Percentiles rank a stretch among this genome's conserved stretches.
phyloP scores from a whole-genome alignment of 345 rosid genomes.

The Erucastrum elatum region DNA sequence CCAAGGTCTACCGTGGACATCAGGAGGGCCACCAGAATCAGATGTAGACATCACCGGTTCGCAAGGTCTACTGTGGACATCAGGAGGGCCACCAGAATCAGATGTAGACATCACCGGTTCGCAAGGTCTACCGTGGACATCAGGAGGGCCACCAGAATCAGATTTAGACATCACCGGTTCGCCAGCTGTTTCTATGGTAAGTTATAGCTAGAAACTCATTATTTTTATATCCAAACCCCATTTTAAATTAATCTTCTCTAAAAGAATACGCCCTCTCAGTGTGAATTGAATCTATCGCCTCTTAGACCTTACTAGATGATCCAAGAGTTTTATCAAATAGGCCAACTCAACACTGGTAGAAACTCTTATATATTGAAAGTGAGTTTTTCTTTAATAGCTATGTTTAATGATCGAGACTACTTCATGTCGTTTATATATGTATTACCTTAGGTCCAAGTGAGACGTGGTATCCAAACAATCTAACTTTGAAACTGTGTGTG shows the following conservation, averaged over 20 bases:
- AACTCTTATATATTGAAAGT: neutral
- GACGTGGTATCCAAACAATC: neutral
- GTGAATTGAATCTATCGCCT: too few species aligned
- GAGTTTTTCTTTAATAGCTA: neutral
- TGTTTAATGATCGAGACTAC: neutral
- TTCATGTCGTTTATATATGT: neutral
- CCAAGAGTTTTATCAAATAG: neutral
- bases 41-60: conserved; percentile 52
- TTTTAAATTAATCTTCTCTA: too few species aligned
- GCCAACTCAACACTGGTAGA: neutral
- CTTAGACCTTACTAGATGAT: neutral
- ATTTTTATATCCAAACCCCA: neutral
- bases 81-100: conserved; percentile 53
- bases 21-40: conserved; percentile 61
- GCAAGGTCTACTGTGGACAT: conserved; percentile 76
- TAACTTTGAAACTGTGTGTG: conserved; percentile 2
- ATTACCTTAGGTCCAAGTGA: neutral
- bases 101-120: too few species aligned
- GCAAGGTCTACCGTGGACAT: conserved; percentile 74
- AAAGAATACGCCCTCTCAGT: neutral
- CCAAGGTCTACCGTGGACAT: conserved; percentile 75
- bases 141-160: conserved; percentile 53
- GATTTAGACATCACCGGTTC: conserved; percentile 52
- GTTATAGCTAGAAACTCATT: neutral
- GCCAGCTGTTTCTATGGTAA: conserved; percentile 59